A percentile compares a stretch with the other conserved stretches of the same genome.
Conservation (phyloP, 2,329 filamentous ascomycete genomes). For the Tolypocladium endophyticum region DNA sequence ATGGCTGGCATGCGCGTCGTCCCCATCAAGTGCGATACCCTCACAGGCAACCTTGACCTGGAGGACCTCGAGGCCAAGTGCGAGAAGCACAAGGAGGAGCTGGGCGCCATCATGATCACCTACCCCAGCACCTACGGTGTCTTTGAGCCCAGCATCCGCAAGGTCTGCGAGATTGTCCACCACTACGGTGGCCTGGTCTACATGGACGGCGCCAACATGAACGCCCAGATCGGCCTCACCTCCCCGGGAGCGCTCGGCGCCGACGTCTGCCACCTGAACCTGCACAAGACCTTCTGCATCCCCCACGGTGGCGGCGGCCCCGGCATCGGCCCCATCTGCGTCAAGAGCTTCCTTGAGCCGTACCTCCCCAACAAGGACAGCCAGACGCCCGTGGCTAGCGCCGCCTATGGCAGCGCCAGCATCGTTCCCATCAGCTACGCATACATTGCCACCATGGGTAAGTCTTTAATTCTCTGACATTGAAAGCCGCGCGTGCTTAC, state of each 20-base stretch:
- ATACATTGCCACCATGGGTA: constrained; percentile 91
- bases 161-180: constrained; percentile 78
- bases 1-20: constrained; percentile 96
- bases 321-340: constrained; percentile 87
- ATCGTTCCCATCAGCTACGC: constrained; percentile 93
- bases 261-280: constrained; percentile 92
- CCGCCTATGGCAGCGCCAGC: constrained; percentile 77
- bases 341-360: constrained; percentile 67
- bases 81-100: constrained; percentile 72
- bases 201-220: constrained; percentile 99
- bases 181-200: constrained; percentile 85
- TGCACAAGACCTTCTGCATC: constrained; percentile 99
- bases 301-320: constrained; percentile 91
- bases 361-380: constrained; percentile 42
- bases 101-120: constrained; percentile 92
- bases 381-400: constrained; percentile 61
- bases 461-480: constrained; percentile 7
- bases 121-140: constrained; percentile 94
- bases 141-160: constrained; percentile 82
- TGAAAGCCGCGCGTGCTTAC: not conserved
- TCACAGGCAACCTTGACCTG: constrained; percentile 83
- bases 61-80: constrained; percentile 79
- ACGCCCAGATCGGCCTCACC: constrained; percentile 91
- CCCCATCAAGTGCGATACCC: constrained; percentile 78
- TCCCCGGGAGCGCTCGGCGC: constrained; percentile 92